Evolutionary conservation across 2,329 filamentous ascomycete genomes (phyloP).

Genomic region (Byssochlamys sp.): DNA sequence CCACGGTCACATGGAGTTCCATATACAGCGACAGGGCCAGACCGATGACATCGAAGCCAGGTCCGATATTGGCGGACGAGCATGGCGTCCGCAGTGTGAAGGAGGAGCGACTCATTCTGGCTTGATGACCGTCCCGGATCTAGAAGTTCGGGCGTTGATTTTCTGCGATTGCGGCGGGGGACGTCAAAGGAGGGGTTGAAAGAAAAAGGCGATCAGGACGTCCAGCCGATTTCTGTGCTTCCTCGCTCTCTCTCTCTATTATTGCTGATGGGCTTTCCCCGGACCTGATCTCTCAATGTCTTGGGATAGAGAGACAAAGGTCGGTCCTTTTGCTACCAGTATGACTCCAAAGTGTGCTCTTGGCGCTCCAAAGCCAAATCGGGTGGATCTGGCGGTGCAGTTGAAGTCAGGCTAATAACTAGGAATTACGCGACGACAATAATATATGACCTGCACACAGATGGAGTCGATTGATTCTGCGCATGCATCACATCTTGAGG

Average conservation of each 20-base stretch:
- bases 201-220: not conserved
- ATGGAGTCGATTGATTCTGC: too few relatives aligned
- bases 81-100: conserved; percentile 74
- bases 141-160: not conserved
- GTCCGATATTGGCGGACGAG: conserved; percentile 94
- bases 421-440: too few relatives aligned
- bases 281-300: not conserved
- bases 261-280: not conserved
- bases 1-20: conserved; percentile 72
- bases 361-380: conserved; percentile 1
- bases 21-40: conserved; percentile 90
- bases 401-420: conserved; percentile 5
- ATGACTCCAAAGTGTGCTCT: not conserved
- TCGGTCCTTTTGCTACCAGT: not conserved
- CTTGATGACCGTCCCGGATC: not conserved
- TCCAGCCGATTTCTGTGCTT: not conserved
- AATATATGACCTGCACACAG: too few relatives aligned
- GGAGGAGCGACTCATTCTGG: conserved; percentile 26
- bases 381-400: conserved; percentile 11
- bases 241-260: too few relatives aligned
- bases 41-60: conserved; percentile 92
- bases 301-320: not conserved
- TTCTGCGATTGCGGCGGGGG: not conserved
- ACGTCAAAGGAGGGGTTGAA: not conserved
- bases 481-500: too few relatives aligned